phyloP scores from a whole-genome alignment of 192 early-diverging fungal genomes.

The Ambispora gerdemannii region DNA sequence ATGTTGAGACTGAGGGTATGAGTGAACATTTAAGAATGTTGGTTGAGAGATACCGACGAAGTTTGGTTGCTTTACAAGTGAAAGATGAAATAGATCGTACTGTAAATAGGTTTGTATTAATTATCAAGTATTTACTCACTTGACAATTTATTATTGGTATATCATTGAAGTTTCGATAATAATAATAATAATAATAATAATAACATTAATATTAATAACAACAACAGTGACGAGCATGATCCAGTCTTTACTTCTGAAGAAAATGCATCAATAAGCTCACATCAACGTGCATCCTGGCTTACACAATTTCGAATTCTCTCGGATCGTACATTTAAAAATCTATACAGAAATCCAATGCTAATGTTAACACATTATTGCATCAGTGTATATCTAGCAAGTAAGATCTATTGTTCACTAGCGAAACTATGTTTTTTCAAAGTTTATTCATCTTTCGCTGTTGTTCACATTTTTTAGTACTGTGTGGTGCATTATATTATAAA shows the following conservation, averaged over 20 bases:
- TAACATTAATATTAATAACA: too few relatives aligned
- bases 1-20: conserved; percentile 25
- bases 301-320: conserved; percentile 73
- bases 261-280: conserved; percentile 36
- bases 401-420: conserved; percentile 5
- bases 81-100: conserved; percentile 39
- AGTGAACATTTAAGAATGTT: conserved; percentile 39
- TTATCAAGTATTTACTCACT: not conserved
- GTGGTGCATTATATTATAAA: conserved; percentile 60
- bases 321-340: conserved; percentile 74
- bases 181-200: too few relatives aligned
- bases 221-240: not conserved
- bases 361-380: conserved; percentile 72
- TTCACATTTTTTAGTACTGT: conserved; percentile 37
- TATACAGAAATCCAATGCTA: conserved; percentile 76
- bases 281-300: conserved; percentile 55
- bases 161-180: too few relatives aligned
- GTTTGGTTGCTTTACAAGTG: conserved; percentile 34
- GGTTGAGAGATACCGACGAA: conserved; percentile 34
- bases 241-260: conserved; percentile 17
- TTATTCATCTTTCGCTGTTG: not conserved
- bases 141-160: too few relatives aligned
- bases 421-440: not conserved
- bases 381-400: conserved; percentile 61
- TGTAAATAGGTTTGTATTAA: conserved; percentile 19